phyloP scores from a whole-genome alignment of 805 yeast genomes.

The Saturnispora mendoncae region DNA sequence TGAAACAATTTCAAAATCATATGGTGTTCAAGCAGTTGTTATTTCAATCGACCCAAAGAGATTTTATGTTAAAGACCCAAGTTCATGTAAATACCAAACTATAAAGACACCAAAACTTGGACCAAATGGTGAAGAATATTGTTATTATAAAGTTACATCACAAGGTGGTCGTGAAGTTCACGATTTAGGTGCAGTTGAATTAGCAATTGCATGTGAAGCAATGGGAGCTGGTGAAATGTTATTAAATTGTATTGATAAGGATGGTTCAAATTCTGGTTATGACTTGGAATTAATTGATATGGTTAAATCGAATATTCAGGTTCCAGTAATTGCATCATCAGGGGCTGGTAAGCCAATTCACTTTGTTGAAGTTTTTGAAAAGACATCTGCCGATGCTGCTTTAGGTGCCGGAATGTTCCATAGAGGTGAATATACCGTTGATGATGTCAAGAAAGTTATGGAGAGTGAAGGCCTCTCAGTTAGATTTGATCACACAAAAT shows the following conservation, averaged over 20 bases:
- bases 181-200: constrained; percentile 85
- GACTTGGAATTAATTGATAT: constrained; percentile 79
- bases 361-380: constrained; percentile 76
- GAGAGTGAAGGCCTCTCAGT: constrained; percentile 55
- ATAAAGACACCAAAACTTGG: constrained; percentile 61
- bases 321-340: constrained; percentile 95
- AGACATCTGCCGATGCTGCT: constrained; percentile 90
- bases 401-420: constrained; percentile 99
- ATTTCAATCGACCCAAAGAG: constrained; percentile 97
- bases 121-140: constrained; percentile 81
- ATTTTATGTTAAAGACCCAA: constrained; percentile 59
- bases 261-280: constrained; percentile 91
- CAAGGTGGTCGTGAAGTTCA: constrained; percentile 91
- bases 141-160: constrained; percentile 92
- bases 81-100: constrained; percentile 50
- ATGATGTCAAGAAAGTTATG: constrained; percentile 68
- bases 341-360: constrained; percentile 96
- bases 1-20: constrained; percentile 84
- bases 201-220: constrained; percentile 80
- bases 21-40: constrained; percentile 96
- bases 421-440: constrained; percentile 84
- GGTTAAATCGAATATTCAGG: constrained; percentile 63
- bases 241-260: constrained; percentile 91
- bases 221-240: constrained; percentile 95
- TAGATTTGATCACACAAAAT: constrained; percentile 45